Evolutionary conservation across 2,329 filamentous ascomycete genomes (phyloP).

Genomic region (Microsporum canis): DNA sequence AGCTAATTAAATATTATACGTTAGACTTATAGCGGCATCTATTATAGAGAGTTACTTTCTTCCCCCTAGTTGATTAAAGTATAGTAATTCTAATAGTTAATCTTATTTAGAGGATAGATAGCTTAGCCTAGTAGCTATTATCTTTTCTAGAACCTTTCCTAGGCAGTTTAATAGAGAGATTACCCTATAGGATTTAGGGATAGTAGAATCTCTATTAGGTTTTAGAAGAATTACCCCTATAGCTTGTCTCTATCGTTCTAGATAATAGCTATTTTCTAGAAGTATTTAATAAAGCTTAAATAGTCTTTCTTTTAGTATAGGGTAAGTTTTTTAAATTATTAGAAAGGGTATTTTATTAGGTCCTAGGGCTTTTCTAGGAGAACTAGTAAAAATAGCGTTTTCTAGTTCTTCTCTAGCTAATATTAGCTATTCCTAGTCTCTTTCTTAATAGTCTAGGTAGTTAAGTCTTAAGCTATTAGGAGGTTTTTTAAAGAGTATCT

Average conservation of each 20-base stretch:
- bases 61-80: not conserved
- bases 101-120: not conserved
- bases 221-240: slow-evolving; percentile 20
- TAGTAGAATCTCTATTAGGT: slow-evolving; percentile 15
- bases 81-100: not conserved
- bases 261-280: slow-evolving; percentile 3
- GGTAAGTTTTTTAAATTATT: not conserved
- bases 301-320: not conserved
- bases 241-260: slow-evolving; percentile 9
- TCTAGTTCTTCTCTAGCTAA: not conserved
- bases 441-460: not conserved
- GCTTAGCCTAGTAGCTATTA: slow-evolving; percentile 16
- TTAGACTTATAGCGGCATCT: not conserved
- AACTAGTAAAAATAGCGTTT: not conserved
- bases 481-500: not conserved
- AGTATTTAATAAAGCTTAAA: not conserved
- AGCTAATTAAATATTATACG: not conserved
- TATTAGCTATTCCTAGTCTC: not conserved
- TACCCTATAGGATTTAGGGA: slow-evolving; percentile 15
- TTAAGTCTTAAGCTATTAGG: not conserved
- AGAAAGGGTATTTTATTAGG: not conserved
- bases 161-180: slow-evolving; percentile 21
- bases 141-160: slow-evolving; percentile 20
- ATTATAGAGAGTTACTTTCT: not conserved
- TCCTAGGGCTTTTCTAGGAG: not conserved